Percentiles rank a stretch among this genome's conserved stretches.
phyloP scores from a whole-genome alignment of 148 eudicot species.

The Fagopyrum tataricum region DNA sequence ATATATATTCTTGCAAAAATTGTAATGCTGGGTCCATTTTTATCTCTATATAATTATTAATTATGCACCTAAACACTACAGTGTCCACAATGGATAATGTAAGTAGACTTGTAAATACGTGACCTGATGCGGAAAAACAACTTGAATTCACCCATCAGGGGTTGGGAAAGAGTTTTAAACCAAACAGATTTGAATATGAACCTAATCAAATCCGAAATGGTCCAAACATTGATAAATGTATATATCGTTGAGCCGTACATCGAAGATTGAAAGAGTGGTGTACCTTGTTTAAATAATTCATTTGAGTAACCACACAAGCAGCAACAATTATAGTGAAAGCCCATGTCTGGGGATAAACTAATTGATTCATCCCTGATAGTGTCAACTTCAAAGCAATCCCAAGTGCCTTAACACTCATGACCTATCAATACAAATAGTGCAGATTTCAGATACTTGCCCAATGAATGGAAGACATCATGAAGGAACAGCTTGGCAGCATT shows the following conservation, averaged over 20 bases:
- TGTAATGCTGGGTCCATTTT: neutral
- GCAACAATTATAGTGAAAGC: slow-evolving; percentile 51
- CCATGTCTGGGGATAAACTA: slow-evolving; percentile 80
- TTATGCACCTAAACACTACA: neutral
- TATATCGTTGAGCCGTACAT: neutral
- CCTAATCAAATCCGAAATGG: neutral
- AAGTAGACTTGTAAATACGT: neutral
- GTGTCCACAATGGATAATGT: neutral
- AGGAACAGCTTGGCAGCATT: neutral
- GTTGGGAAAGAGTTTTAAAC: neutral
- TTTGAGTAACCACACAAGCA: slow-evolving; percentile 62
- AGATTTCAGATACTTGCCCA: slow-evolving; percentile 16
- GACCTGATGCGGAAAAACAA: neutral
- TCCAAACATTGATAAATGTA: neutral
- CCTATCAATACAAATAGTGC: slow-evolving; percentile 35
- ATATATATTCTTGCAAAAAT: neutral
- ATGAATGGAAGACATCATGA: neutral
- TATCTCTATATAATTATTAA: neutral
- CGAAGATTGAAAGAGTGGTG: neutral
- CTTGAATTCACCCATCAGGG: neutral
- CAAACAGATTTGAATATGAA: neutral
- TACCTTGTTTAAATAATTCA: slow-evolving; percentile 85
- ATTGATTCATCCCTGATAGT: slow-evolving; percentile 66
- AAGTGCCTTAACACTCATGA: slow-evolving; percentile 83
- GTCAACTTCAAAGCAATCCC: slow-evolving; percentile 81